phyloP scores from a whole-genome alignment of 208 protist genomes.

The Acanthamoeba culbertsoni region DNA sequence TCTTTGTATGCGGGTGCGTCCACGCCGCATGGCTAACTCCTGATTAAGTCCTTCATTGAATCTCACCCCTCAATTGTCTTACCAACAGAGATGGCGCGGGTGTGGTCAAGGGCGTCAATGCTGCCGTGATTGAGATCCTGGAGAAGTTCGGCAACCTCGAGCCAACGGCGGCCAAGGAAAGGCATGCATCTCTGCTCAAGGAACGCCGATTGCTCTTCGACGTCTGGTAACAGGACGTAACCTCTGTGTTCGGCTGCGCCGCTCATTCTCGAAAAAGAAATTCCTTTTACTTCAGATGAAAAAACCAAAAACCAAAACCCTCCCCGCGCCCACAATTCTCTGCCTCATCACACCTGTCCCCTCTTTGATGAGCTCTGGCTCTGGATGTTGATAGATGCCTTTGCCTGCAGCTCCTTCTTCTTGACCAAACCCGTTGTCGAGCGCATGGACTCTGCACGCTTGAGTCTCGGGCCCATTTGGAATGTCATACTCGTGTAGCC shows the following conservation, averaged over 20 bases:
- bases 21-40: not conserved
- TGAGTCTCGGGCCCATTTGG: not conserved
- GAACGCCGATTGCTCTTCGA: not conserved
- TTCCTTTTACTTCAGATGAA: too few relatives aligned
- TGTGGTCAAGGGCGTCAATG: constrained; percentile 32
- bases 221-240: constrained; percentile 33
- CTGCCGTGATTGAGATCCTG: constrained; percentile 9
- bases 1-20: constrained; percentile 68
- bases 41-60: not conserved
- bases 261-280: too few relatives aligned
- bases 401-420: not conserved
- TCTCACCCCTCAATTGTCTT: not conserved
- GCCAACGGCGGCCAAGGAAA: not conserved
- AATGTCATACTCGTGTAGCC: not conserved
- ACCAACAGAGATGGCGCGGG: not conserved
- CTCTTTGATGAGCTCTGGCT: not conserved
- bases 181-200: not conserved
- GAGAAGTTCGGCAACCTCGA: not conserved
- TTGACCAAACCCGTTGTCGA: not conserved
- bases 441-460: not conserved
- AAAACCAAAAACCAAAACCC: too few relatives aligned
- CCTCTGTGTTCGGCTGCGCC: too few relatives aligned
- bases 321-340: too few relatives aligned
- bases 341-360: too few relatives aligned
- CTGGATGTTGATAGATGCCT: not conserved